phyloP scores from a whole-genome alignment of 2,329 filamentous ascomycete genomes.

The Nemania sp. region DNA sequence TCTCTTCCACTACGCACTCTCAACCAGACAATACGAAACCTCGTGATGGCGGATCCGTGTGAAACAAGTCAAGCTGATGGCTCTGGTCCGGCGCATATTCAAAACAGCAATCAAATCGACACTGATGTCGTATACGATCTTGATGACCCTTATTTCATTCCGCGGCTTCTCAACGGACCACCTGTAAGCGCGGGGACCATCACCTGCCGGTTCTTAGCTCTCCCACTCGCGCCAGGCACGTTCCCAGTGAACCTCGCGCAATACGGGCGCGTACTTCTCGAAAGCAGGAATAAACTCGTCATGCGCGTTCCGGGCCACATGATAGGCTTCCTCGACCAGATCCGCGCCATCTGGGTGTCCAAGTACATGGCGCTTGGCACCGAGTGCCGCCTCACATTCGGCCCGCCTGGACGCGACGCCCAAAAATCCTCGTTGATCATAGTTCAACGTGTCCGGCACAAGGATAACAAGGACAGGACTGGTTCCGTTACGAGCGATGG shows the following conservation, averaged over 20 bases:
- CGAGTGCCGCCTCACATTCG: conserved; percentile 24
- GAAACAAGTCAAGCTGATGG: background rate
- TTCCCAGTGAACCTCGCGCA: conserved; percentile 18
- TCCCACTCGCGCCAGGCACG: background rate
- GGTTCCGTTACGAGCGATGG: background rate
- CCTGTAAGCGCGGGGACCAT: background rate
- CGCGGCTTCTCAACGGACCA: background rate
- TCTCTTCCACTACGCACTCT: background rate
- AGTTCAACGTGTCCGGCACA: conserved; percentile 30
- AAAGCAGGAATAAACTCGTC: conserved; percentile 22
- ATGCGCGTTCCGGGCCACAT: conserved; percentile 12
- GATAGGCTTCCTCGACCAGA: conserved; percentile 4
- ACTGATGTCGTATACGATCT: conserved; percentile 9
- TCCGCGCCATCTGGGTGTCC: conserved; percentile 27
- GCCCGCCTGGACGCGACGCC: conserved; percentile 2
- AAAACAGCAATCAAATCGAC: background rate
- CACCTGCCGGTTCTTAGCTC: conserved; percentile 13
- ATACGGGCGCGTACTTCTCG: conserved; percentile 23
- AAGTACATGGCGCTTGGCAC: conserved; percentile 24
- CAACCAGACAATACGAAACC: too few relatives aligned
- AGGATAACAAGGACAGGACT: too few relatives aligned
- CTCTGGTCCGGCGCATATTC: background rate
- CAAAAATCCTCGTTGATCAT: conserved; percentile 30
- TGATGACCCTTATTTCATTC: conserved; percentile 14
- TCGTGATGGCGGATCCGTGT: background rate